Percentiles rank a stretch among this genome's conserved stretches.
These are phyloP conservation scores for Penicillium bialowiezense DNA, from an alignment of 495 filamentous ascomycete species.

Conservation along the genomic window DNA sequence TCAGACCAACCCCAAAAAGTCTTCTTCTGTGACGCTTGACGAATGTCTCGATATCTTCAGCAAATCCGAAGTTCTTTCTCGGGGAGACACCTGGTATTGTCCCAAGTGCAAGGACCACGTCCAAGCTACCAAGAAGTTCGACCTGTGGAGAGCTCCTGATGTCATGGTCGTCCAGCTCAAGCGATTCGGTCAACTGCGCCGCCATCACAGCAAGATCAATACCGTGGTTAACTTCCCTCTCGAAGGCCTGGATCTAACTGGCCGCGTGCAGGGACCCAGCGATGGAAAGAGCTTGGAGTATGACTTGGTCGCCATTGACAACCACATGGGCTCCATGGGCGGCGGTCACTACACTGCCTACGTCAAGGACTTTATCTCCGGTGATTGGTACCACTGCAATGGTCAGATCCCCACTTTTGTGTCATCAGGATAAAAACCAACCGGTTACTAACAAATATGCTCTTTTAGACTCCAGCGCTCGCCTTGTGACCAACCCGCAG, in stretches of 20 bases:
- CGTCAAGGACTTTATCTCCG: conserved; percentile 85
- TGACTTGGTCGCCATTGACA: conserved; percentile 91
- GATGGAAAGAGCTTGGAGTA: conserved; percentile 79
- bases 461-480: conserved; percentile 65
- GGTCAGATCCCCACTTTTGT: conserved; percentile 50
- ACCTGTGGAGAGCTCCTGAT: conserved; percentile 94
- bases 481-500: conserved; percentile 47
- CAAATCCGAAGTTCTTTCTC: conserved; percentile 83
- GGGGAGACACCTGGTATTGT: conserved; percentile 96
- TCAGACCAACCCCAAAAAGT: conserved; percentile 58
- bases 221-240: conserved; percentile 89
- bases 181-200: conserved; percentile 70
- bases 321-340: conserved; percentile 87
- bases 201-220: conserved; percentile 83
- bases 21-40: conserved; percentile 75
- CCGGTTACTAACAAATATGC: conserved; percentile 12
- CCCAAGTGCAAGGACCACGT: conserved; percentile 91
- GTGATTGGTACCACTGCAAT: conserved; percentile 90
- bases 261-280: conserved; percentile 71
- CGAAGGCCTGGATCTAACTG: conserved; percentile 77
- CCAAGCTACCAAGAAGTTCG: conserved; percentile 90
- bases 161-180: conserved; percentile 94
- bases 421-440: not conserved
- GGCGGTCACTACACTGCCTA: conserved; percentile 95
- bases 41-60: conserved; percentile 94